Base-by-base conservation (phyloP, 2,329 filamentous ascomycete species). In the Macrophomina phaseolina region DNA sequence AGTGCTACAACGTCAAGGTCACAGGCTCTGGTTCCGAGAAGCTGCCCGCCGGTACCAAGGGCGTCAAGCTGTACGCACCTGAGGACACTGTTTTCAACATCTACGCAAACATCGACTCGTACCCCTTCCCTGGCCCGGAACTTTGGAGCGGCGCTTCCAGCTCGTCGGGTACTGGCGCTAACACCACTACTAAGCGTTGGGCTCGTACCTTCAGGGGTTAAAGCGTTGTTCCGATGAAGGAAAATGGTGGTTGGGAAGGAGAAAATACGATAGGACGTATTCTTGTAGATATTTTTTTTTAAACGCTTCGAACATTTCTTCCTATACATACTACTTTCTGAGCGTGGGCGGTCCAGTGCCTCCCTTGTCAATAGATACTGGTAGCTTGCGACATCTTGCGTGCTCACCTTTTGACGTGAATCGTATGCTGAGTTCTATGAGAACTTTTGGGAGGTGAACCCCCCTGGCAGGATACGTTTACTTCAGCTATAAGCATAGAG, bases 1-100 rank as follows among this genome's bases (percentile, higher is more conserved):
- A 76, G 68, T 74, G 73, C 18, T 76, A 76, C 72, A 77, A 77
- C 68, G 72, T 77, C 70, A 72, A 74, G 66, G 70, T 77, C 42
- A 73, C 72, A 7, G 73, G 73, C 23, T 75, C 75, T 40, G 70
- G 74, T 18, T 71, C 74, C 63, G 69, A 67, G 55, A 68, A 71
- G 16, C 11, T 69, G 36, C 38, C 75, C 2, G 66, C 67, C 14
- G 75, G 76, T 38, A 70, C 70, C 67, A 73, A 73, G 70, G 76
- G 71, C 30, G 76, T 74, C 1, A 71, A 74, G 67, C 70, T 77
- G 34, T 77, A 77, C 71, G 62, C 66, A 0, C 62, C 69, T 8
- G 67, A 68, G 30, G 76, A 77, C 64, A 58, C 48, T 34, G 53
- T 66, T 46, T 66, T 66, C 53, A 66, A 66, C 64, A 66, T 66